Base-by-base conservation (phyloP, 208 protist species). In the Lotmaria passim region DNA sequence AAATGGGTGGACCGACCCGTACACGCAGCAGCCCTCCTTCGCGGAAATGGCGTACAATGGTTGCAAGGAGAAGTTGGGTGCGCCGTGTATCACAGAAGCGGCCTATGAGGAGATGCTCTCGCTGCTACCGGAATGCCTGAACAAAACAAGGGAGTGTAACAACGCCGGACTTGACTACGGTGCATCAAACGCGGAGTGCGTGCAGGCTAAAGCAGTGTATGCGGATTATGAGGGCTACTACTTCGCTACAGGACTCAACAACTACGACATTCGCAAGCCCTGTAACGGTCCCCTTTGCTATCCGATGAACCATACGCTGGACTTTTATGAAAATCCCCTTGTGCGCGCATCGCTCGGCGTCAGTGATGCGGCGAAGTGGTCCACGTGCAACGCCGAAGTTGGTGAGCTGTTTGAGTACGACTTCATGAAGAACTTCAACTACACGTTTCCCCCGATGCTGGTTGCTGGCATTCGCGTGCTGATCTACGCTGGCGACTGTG, bases 401-500 rank as follows among this genome's bases (percentile, higher is more conserved):
- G 34, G 52, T 28, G 46, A 36, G 11, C 53, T 80, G 50, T 95
- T 97, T 57, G 23, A 33, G 3, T 23, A 50, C 23, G 95, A 98
- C 79, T 79, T 55, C 58, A 70, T 83, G 50, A 72, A 83, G 39
- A 82, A 82, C 70, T 93, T 91, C 44, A 84, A 95, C 70, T 67
- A 71, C 33, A 77, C 74, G 0, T 30, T 98, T 1, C 84, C 89
- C 2, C 64, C 24, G 14, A 55, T 97, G 58, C 76, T 97, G 36
- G 79, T 21, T 4, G 67, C 38, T 36, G 79, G 78, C 26, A 73
- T 97, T 17, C 83, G 79, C 36, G 93, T 97, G 31, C 41, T 97
- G 67, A 86, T 98, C 58, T 98, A 97, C 78, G 87, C 86, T 0
- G 96, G 96, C 19, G 94, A 97, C 43, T 67, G 72, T 50, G 95